Base-by-base conservation (phyloP, 768 basidiomycete species). In the Hygrocybe coccinea region DNA sequence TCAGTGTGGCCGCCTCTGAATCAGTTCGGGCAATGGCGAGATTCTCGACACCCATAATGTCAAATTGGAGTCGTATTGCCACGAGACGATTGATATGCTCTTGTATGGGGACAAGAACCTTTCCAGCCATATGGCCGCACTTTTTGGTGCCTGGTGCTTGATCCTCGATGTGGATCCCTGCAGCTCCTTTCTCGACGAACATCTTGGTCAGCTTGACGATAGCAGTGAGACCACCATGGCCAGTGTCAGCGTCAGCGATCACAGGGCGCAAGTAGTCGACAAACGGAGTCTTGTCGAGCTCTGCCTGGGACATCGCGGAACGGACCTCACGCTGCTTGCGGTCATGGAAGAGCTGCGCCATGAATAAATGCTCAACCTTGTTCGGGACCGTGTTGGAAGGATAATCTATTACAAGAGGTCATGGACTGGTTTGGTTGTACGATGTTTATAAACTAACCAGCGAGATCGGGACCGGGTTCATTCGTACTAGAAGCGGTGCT, bases 1-100 rank as follows among this genome's bases (percentile, higher is more conserved):
- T 90, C 65, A 99, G 83, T 1, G 97, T 97, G 1, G 97, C 95
- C 5, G 97, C 95, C 71, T 98, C 95, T 3, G 95, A 95, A 69
- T 98, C 95, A 2, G 97, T 98, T 54, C 97, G 85, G 7, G 94
- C 89, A 67, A 99, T 81, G 64, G 89, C 82, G 62, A 98, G 81
- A 72, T 97, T 97, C 65, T 91, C 88, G 46, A 97, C 93, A 53
- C 95, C 95, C 94, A 98, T 95, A 67, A 99, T 90, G 68, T 98
- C 97, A 67, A 87, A 97, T 74, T 98, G 97, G 43, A 97, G 79
- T 24, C 97, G 91, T 67, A 98, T 95, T 43, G 97, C 95, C 49
- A 97, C 86, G 55, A 99, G 86, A 51, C 97, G 91, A 72, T 97
- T 97, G 74, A 98, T 95, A 74, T 99, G 97, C 77, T 98, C 97